Conservation (phyloP, 345 rosid species). For the Chamaenerion angustifolium region DNA sequence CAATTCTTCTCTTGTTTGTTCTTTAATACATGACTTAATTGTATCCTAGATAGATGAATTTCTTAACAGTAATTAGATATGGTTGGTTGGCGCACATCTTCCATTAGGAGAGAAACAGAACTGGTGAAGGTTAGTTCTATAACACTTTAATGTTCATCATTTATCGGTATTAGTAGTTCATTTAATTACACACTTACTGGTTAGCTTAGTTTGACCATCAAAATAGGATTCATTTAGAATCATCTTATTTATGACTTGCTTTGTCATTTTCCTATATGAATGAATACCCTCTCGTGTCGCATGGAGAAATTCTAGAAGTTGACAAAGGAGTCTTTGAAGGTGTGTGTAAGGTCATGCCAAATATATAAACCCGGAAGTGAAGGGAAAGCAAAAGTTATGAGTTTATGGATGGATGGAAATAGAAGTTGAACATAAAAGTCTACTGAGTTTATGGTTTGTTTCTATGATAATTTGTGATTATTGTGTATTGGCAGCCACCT, state of each 20-base stretch:
- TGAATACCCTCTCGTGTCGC: too few species aligned
- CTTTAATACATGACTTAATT: conserved; percentile 5
- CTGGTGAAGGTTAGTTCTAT: conserved; percentile 48
- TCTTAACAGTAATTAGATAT: conserved; percentile 59
- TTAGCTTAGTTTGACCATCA: too few species aligned
- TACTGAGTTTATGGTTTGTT: neutral
- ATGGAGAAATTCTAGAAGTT: too few species aligned
- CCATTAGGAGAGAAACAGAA: conserved; percentile 86
- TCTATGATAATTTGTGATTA: neutral
- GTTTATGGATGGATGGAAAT: too few species aligned
- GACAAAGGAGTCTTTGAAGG: too few species aligned
- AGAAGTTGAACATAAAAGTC: neutral
- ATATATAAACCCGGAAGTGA: too few species aligned
- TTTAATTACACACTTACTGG: too few species aligned
- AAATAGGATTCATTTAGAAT: too few species aligned
- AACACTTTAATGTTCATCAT: neutral
- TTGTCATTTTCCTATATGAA: too few species aligned
- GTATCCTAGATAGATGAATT: conserved; percentile 8
- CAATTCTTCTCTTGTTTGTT: conserved; percentile 3
- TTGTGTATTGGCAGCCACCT: conserved; percentile 54
- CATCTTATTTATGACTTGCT: too few species aligned
- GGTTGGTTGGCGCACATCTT: conserved; percentile 99
- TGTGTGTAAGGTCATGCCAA: too few species aligned
- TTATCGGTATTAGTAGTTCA: neutral
- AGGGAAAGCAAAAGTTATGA: too few species aligned